phyloP scores from a whole-genome alignment of 2,329 filamentous ascomycete species.

The Sarocladium brachiariae region DNA sequence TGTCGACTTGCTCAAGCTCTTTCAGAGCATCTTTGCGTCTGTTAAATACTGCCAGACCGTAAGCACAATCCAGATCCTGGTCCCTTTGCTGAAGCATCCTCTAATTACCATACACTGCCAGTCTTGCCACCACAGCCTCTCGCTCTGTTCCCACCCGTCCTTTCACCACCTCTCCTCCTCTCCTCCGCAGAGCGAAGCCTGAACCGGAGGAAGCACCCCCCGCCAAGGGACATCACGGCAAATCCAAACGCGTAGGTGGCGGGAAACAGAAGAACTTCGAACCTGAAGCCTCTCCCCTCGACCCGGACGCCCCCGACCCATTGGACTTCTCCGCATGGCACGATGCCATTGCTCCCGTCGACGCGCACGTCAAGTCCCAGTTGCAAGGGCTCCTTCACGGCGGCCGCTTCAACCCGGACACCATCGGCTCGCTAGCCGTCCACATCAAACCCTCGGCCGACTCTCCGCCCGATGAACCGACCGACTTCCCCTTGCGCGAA shows the following conservation, averaged over 20 bases:
- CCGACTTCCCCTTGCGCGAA: conserved; percentile 44
- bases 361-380: conserved; percentile 36
- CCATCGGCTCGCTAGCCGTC: conserved; percentile 39
- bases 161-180: conserved; percentile 23
- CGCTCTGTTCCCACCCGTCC: conserved; percentile 14
- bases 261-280: conserved; percentile 7
- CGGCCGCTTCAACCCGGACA: conserved; percentile 45
- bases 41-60: background rate
- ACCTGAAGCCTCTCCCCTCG: conserved; percentile 15
- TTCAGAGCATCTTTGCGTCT: conserved; percentile 2
- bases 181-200: conserved; percentile 34
- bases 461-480: conserved; percentile 13
- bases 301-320: conserved; percentile 34
- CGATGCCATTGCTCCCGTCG: conserved; percentile 34
- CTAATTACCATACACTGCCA: background rate
- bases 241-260: conserved; percentile 8
- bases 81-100: background rate
- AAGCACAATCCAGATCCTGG: background rate
- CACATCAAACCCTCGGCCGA: conserved; percentile 22
- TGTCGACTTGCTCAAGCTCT: conserved; percentile 8
- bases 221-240: conserved; percentile 13
- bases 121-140: conserved; percentile 11
- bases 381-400: conserved; percentile 34
- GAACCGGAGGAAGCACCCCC: conserved; percentile 14
- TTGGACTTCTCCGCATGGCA: conserved; percentile 42